These are phyloP conservation scores for Globisporangium paddicum DNA, from an alignment of 352 stramenopile species.

Conservation along the genomic window DNA sequence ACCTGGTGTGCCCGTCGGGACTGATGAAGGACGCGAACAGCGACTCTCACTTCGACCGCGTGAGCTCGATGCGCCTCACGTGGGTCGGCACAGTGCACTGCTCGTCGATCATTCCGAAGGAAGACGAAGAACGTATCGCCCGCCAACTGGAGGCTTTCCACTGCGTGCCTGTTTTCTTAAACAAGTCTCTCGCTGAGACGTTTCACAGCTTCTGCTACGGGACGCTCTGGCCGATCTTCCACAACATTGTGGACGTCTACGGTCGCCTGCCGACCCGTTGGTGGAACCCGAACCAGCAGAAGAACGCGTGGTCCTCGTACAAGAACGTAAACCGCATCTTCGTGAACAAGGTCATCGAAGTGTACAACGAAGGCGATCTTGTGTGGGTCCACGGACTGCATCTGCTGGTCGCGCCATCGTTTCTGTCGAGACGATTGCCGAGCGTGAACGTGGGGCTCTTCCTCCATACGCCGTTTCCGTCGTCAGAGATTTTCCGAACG, in stretches of 20 bases:
- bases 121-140: constrained; percentile 73
- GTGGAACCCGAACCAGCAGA: constrained; percentile 81
- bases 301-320: constrained; percentile 92
- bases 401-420: constrained; percentile 97
- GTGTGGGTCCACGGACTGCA: constrained; percentile 98
- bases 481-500: constrained; percentile 98
- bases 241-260: constrained; percentile 99
- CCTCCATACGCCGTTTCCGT: constrained; percentile 99
- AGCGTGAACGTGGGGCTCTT: constrained; percentile 97
- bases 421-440: constrained; percentile 90
- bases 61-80: constrained; percentile 78
- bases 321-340: constrained; percentile 97
- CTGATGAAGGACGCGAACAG: constrained; percentile 66
- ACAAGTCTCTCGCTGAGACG: constrained; percentile 72
- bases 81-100: constrained; percentile 85
- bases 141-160: constrained; percentile 89
- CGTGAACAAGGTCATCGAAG: constrained; percentile 90
- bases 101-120: constrained; percentile 65
- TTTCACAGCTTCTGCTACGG: constrained; percentile 97
- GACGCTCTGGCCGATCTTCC: constrained; percentile 97
- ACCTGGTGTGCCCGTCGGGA: constrained; percentile 80
- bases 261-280: constrained; percentile 69
- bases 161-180: constrained; percentile 97
- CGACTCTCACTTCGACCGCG: constrained; percentile 57
- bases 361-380: constrained; percentile 90